These are phyloP conservation scores for Pseudogymnoascus sp. DNA, from an alignment of 2,329 filamentous ascomycete genomes.

Conservation along the genomic window DNA sequence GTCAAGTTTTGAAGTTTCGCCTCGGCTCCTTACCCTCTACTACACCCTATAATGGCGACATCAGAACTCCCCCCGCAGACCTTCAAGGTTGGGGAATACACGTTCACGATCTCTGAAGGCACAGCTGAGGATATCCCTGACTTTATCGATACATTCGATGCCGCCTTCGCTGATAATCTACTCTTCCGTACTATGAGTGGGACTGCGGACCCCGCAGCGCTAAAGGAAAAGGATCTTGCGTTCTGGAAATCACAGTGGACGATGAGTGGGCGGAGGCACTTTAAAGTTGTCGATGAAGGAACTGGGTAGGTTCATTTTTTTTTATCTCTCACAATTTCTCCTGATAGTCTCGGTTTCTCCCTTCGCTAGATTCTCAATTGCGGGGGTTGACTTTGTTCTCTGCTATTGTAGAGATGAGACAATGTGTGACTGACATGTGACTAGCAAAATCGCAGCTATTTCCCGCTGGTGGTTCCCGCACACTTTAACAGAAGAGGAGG, in stretches of 20 bases:
- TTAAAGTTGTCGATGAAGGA: slow-evolving; percentile 1
- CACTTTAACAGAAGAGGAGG: slow-evolving; percentile 18
- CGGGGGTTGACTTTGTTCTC: not conserved
- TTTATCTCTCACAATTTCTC: slow-evolving; percentile 13
- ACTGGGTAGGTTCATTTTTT: slow-evolving; percentile 3
- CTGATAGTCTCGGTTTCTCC: slow-evolving; percentile 22
- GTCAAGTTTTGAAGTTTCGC: not conserved
- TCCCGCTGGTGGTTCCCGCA: slow-evolving; percentile 31
- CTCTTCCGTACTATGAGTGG: not conserved
- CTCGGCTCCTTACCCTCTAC: not conserved
- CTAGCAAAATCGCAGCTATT: slow-evolving; percentile 27
- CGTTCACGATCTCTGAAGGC: not conserved
- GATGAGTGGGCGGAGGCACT: not conserved
- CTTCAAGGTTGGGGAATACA: not conserved
- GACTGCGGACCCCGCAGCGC: not conserved
- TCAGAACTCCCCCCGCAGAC: not conserved
- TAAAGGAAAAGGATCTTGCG: not conserved
- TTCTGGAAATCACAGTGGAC: not conserved
- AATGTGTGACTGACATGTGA: not conserved
- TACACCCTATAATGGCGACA: not conserved
- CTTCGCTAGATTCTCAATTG: not conserved
- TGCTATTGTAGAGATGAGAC: not conserved
- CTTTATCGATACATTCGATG: not conserved
- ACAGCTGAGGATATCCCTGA: not conserved
- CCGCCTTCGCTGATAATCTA: slow-evolving; percentile 16